phyloP scores from a whole-genome alignment of 306 rosid species.

The Cicer bijugum region DNA sequence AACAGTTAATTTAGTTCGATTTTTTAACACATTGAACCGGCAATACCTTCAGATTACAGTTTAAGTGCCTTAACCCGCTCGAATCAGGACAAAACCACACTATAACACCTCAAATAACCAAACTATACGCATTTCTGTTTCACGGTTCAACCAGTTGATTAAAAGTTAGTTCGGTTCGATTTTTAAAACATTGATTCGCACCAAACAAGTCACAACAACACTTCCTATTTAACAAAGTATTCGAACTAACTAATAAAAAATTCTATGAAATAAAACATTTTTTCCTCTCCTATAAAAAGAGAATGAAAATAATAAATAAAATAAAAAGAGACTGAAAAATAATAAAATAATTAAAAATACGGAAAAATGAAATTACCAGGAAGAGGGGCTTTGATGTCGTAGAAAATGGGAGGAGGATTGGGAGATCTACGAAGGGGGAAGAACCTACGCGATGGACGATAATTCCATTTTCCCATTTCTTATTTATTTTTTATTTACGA shows the following conservation, averaged over 20 bases:
- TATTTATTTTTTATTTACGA: no score
- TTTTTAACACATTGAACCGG: neutral
- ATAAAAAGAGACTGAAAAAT: neutral
- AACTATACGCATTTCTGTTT: neutral
- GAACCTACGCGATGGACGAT: slow-evolving; percentile 58
- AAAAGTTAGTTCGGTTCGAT: neutral
- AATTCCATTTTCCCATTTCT: slow-evolving; percentile 76
- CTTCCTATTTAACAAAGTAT: neutral
- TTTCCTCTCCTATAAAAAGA: neutral
- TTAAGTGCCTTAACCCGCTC: neutral
- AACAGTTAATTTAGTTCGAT: no score
- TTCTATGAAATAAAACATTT: neutral
- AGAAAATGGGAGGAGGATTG: slow-evolving; percentile 41
- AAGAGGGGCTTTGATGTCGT: slow-evolving; percentile 56
- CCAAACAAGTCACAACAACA: neutral
- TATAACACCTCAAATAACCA: neutral
- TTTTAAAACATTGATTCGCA: neutral
- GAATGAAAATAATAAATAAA: neutral
- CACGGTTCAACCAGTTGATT: no score
- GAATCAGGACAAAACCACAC: no score
- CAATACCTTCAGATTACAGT: neutral
- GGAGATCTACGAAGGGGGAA: slow-evolving; percentile 59
- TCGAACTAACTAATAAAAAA: neutral
- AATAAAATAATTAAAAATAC: neutral
- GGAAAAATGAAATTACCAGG: slow-evolving; percentile 49